Base-by-base conservation (phyloP, 208 protist genomes). In the Trypanosoma rangeli region DNA sequence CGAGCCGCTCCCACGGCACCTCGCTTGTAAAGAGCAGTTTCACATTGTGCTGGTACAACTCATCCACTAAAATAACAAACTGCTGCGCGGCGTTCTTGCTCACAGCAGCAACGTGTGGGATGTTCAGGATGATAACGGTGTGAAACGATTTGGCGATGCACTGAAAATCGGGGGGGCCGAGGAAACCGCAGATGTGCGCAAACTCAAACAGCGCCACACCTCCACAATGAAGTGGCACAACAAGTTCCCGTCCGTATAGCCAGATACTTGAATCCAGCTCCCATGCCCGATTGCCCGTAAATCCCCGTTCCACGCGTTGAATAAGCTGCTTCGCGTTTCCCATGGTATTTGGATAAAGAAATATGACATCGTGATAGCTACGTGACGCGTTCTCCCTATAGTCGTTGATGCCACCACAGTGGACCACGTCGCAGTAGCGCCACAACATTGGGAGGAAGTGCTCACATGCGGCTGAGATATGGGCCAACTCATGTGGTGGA, bases 31-130 rank as follows among this genome's bases (percentile, higher is more conserved):
- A 87, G 20, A 94, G 73, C 7, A 97, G 78, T 67, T 94, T 97
- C 49, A 97, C 89, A 70, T 93, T 90, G 74, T 89, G 82, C 62
- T 95, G 92, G 64, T 97, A 97, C 26, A 97, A 68, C 74, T 95
- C 89, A 61, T 97, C 92, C 1, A 97, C 80, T 20, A 97, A 73
- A 49, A 93, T 75, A 54, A 97, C 73, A 62, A 97, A 97, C 73
- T 93, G 89, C 31, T 94, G 84, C 44, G 84, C 76, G 9, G 84
- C 79, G 66, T 97, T 93, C 53, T 69, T 78, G 57, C 79, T 85
- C 15, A 83, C 54, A 0, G 65, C 62, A 42, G 85, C 78, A 56
- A 96, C 86, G 29, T 84, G 79, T 18, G 92, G 92, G 13, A 97
- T 76, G 72, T 92, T 93, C 5, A 77, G 82, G 54, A 97, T 76